Evolutionary conservation across 495 filamentous ascomycete species (phyloP).

Genomic region (Penicillium bovifimosum): DNA sequence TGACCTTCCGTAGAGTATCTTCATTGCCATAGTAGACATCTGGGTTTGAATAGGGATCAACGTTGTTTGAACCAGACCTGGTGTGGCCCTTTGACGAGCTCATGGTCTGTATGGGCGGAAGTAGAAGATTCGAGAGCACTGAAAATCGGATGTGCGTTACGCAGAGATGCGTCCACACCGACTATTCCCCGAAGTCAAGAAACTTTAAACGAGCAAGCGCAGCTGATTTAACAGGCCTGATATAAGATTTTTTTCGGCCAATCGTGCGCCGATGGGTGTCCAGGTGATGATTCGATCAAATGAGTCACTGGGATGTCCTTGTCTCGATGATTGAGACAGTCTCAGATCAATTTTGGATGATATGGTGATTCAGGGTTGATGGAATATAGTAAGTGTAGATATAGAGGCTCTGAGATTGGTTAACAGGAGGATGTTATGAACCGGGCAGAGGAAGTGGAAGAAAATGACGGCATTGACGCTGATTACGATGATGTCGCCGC

Average conservation of each 20-base stretch:
- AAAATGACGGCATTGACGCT: conserved; percentile 17
- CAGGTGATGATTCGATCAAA: background rate
- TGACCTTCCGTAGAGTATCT: conserved; percentile 28
- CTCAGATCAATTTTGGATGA: background rate
- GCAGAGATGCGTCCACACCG: conserved; percentile 21
- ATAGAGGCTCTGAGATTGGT: background rate
- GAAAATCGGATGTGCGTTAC: conserved; percentile 19
- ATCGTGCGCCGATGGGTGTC: background rate
- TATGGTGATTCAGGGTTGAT: background rate
- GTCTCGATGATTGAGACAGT: background rate
- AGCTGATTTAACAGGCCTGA: background rate
- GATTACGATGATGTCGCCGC: conserved; percentile 35
- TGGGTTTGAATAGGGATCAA: conserved; percentile 44
- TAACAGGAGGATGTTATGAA: conserved; percentile 5
- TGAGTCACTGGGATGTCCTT: background rate
- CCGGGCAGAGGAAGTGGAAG: conserved; percentile 12
- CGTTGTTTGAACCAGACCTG: conserved; percentile 29
- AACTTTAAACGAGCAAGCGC: background rate
- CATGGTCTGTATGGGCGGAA: conserved; percentile 20
- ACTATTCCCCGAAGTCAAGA: conserved; percentile 13
- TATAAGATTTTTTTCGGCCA: background rate
- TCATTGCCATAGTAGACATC: conserved; percentile 49
- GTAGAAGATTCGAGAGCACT: conserved; percentile 1
- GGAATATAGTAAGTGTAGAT: background rate
- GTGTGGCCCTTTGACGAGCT: conserved; percentile 29